These are phyloP conservation scores for Sarocladiaceae sp. DNA, from an alignment of 2,329 filamentous ascomycete species.

Conservation along the genomic window DNA sequence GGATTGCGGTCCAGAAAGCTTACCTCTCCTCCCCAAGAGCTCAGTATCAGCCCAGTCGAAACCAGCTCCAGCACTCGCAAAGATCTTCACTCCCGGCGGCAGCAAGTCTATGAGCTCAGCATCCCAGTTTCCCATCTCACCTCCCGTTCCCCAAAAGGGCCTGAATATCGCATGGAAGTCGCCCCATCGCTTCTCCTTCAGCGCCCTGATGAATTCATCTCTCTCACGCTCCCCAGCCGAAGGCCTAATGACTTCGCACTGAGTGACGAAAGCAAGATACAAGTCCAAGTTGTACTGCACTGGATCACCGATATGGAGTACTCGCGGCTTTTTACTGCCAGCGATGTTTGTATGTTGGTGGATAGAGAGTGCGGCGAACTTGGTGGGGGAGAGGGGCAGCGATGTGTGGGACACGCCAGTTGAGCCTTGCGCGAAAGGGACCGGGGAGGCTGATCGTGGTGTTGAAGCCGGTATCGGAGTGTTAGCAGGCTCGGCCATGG, in stretches of 20 bases:
- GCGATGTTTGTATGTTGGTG: conserved; percentile 3
- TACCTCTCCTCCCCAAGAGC: conserved; percentile 56
- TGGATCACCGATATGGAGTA: conserved; percentile 72
- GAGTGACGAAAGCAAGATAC: conserved; percentile 36
- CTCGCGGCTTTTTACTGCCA: conserved; percentile 38
- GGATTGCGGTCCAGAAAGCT: conserved; percentile 10
- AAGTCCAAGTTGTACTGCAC: conserved; percentile 45
- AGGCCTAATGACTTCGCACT: conserved; percentile 49
- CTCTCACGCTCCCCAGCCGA: conserved; percentile 45
- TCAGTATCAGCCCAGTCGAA: conserved; percentile 65
- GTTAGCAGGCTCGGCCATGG: conserved; percentile 44
- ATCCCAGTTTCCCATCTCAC: conserved; percentile 64
- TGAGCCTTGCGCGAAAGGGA: conserved; percentile 15
- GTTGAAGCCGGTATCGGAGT: conserved; percentile 41
- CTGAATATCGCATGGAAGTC: conserved; percentile 52
- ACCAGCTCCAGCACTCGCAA: conserved; percentile 60
- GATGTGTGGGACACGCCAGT: conserved; percentile 18
- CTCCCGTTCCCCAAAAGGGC: conserved; percentile 60
- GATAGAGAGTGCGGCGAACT: conserved; percentile 15
- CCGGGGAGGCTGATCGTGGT: conserved; percentile 39
- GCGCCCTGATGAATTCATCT: conserved; percentile 42
- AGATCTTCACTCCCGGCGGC: conserved; percentile 53
- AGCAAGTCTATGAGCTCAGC: conserved; percentile 52
- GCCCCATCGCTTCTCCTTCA: conserved; percentile 50
- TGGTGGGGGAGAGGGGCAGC: conserved; percentile 21